Evolutionary conservation across 2,329 filamentous ascomycete species (phyloP).

Genomic region (Cercospora sp.): DNA sequence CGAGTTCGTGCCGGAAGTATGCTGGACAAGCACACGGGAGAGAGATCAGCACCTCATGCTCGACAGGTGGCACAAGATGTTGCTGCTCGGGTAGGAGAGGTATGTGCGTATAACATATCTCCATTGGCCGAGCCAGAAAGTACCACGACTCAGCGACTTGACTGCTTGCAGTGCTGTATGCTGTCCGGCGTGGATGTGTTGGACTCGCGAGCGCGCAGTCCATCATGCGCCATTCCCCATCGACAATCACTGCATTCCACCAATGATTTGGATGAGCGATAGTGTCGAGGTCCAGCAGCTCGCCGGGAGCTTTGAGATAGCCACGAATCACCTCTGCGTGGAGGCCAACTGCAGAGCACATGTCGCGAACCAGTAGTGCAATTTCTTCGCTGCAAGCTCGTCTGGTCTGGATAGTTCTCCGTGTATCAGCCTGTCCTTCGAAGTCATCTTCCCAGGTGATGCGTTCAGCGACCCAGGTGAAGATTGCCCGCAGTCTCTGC

Average conservation of each 20-base stretch:
- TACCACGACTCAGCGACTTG: slow-evolving; percentile 83
- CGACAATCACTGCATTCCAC: slow-evolving; percentile 94
- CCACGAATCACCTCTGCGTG: slow-evolving; percentile 84
- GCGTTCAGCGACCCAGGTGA: slow-evolving; percentile 95
- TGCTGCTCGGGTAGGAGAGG: slow-evolving; percentile 85
- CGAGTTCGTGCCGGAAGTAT: slow-evolving; percentile 79
- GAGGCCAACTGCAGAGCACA: slow-evolving; percentile 88
- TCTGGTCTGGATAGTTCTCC: slow-evolving; percentile 79
- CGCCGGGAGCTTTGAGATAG: slow-evolving; percentile 87
- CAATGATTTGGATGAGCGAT: slow-evolving; percentile 91
- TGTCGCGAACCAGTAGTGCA: slow-evolving; percentile 81
- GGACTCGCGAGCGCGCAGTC: slow-evolving; percentile 90
- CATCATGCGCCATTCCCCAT: slow-evolving; percentile 94
- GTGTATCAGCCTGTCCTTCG: slow-evolving; percentile 79
- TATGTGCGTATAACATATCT: slow-evolving; percentile 95
- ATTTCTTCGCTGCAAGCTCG: slow-evolving; percentile 88
- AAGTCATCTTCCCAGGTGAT: slow-evolving; percentile 95
- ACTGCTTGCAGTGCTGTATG: slow-evolving; percentile 72
- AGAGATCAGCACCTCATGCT: slow-evolving; percentile 80
- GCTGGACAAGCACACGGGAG: slow-evolving; percentile 82
- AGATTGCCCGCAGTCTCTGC: slow-evolving; percentile 88
- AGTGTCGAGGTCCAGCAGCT: slow-evolving; percentile 74
- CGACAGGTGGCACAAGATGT: slow-evolving; percentile 85
- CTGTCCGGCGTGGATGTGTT: slow-evolving; percentile 75
- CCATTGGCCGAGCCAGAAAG: slow-evolving; percentile 84